Conservation (phyloP, 1,284 basidiomycete species). For the Cryptococcus sp. region DNA sequence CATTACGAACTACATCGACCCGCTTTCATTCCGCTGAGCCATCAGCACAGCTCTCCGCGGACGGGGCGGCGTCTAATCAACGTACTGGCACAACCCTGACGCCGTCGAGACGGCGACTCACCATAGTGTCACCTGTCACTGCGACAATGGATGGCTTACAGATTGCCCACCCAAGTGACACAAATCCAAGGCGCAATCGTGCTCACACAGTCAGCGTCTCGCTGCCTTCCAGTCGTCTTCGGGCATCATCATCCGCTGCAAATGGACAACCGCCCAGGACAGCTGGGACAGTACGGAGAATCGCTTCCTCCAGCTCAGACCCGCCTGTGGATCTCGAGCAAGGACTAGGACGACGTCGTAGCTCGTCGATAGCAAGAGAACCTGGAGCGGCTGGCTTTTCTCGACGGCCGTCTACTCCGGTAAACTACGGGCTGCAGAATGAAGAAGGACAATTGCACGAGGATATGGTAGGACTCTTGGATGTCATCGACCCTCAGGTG, state of each 20-base stretch:
- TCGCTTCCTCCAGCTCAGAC: background rate
- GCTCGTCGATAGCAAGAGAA: too few relatives aligned
- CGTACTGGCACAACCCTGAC: too few relatives aligned
- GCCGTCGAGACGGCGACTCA: too few relatives aligned
- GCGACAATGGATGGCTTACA: background rate
- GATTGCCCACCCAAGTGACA: background rate
- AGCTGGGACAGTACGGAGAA: background rate
- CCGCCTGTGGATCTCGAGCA: background rate
- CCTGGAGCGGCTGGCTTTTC: background rate
- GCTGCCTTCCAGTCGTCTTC: background rate
- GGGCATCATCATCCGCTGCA: too few relatives aligned
- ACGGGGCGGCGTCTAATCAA: too few relatives aligned
- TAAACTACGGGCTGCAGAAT: constrained; percentile 13
- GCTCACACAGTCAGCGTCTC: background rate
- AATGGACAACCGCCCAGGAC: background rate
- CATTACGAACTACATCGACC: too few relatives aligned
- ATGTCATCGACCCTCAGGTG: constrained; percentile 44
- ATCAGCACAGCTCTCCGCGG: too few relatives aligned
- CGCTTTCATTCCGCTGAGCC: too few relatives aligned
- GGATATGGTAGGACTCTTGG: constrained; percentile 46
- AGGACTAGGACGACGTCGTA: background rate
- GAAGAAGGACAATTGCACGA: constrained; percentile 32
- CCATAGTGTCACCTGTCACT: too few relatives aligned
- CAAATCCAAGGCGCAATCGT: background rate
- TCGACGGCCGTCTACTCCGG: constrained; percentile 11